These are phyloP conservation scores for Salvia miltiorrhiza DNA, from an alignment of 257 asterid species.

Conservation along the genomic window DNA sequence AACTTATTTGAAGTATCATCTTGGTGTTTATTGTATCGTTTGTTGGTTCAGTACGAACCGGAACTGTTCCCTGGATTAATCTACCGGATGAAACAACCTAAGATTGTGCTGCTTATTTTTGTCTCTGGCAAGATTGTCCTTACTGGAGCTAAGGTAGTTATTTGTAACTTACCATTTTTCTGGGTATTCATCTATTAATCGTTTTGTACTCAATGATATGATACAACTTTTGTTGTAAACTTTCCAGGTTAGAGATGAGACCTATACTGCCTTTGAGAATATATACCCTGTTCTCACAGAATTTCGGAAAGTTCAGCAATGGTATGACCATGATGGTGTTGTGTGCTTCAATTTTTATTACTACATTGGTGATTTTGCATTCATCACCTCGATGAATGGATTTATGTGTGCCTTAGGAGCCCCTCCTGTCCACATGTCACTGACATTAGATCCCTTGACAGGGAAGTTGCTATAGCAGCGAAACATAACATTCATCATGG, in stretches of 20 bases:
- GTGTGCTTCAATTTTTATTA: slow-evolving; percentile 3
- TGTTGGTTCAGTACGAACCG: slow-evolving; percentile 79
- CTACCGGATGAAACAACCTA: slow-evolving; percentile 93
- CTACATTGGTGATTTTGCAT: neutral
- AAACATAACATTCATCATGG: neutral
- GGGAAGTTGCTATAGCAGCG: neutral
- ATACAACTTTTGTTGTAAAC: neutral
- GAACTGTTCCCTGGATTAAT: slow-evolving; percentile 91
- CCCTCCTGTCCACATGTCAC: neutral
- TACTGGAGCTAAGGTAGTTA: slow-evolving; percentile 87
- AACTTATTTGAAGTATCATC: neutral
- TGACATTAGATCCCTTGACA: neutral
- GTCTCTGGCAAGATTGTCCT: slow-evolving; percentile 95
- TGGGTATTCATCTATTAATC: neutral
- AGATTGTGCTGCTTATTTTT: slow-evolving; percentile 86
- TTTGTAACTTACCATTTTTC: slow-evolving; percentile 1
- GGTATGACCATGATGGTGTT: slow-evolving; percentile 41
- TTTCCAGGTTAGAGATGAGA: slow-evolving; percentile 85
- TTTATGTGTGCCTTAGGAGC: slow-evolving; percentile 8
- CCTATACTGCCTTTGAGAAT: slow-evolving; percentile 85
- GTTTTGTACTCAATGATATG: neutral
- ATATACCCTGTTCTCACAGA: slow-evolving; percentile 91
- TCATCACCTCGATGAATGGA: slow-evolving; percentile 5
- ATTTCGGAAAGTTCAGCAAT: slow-evolving; percentile 88
- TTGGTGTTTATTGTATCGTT: slow-evolving; percentile 14